A percentile compares a stretch with the other conserved stretches of the same genome.
These are phyloP conservation scores for Nicotiana benthamiana DNA, from an alignment of 257 asterid genomes.

Conservation along the genomic window DNA sequence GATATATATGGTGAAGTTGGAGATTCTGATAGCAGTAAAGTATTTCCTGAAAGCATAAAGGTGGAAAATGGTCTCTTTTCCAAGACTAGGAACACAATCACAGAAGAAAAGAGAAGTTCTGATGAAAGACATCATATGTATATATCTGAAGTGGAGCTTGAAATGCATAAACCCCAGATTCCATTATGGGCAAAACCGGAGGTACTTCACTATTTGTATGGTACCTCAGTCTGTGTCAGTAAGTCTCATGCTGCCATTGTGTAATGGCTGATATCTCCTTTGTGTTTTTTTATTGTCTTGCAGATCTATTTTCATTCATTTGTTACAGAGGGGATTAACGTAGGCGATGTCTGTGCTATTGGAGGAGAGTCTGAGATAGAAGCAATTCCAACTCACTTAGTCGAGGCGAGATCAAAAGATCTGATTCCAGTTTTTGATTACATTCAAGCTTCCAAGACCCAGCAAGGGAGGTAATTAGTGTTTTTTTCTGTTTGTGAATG, in stretches of 20 bases:
- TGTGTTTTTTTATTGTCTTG: conserved; percentile 14
- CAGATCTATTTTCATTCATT: conserved; percentile 67
- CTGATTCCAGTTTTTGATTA: conserved; percentile 67
- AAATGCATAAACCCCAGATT: conserved; percentile 57
- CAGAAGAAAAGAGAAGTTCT: conserved; percentile 19
- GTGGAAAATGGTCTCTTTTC: conserved; percentile 23
- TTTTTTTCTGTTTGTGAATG: not conserved
- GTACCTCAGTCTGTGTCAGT: conserved; percentile 5
- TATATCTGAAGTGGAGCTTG: conserved; percentile 83
- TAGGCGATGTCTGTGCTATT: conserved; percentile 26
- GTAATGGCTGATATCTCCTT: conserved; percentile 7
- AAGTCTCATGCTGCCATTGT: not conserved
- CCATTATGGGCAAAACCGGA: conserved; percentile 68
- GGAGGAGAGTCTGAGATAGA: conserved; percentile 82
- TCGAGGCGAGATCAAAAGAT: conserved; percentile 72
- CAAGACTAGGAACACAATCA: conserved; percentile 15
- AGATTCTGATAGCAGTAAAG: conserved; percentile 48
- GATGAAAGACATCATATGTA: conserved; percentile 63
- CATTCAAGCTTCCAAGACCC: conserved; percentile 52
- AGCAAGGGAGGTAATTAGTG: conserved; percentile 44
- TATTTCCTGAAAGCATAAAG: conserved; percentile 53
- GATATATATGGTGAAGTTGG: conserved; percentile 62
- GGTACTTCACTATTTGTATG: conserved; percentile 32
- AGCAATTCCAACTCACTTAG: conserved; percentile 38
- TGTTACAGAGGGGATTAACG: conserved; percentile 27